Evolutionary conservation across 805 yeast species (phyloP).

Genomic region (Cyberlindnera misumaiensis): DNA sequence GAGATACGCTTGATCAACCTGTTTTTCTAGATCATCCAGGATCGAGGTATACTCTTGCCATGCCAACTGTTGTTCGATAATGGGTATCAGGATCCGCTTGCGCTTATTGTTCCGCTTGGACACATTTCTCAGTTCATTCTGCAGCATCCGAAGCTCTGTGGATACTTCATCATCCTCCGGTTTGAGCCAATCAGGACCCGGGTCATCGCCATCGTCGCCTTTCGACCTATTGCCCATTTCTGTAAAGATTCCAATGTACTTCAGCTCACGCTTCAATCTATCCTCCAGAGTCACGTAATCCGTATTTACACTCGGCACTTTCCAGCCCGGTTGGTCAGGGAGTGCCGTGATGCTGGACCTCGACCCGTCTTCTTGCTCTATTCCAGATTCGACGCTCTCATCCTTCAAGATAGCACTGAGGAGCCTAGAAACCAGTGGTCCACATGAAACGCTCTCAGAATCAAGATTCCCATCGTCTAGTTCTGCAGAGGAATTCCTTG

Average conservation of each 20-base stretch:
- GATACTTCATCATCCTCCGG: slow-evolving; percentile 94
- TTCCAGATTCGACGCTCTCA: slow-evolving; percentile 12
- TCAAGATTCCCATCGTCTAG: slow-evolving; percentile 59
- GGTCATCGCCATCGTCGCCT: slow-evolving; percentile 21
- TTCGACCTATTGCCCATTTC: slow-evolving; percentile 29
- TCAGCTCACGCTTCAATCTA: slow-evolving; percentile 76
- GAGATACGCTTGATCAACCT: slow-evolving; percentile 88
- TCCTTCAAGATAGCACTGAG: slow-evolving; percentile 70
- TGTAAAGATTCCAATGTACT: slow-evolving; percentile 85
- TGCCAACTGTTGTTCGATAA: slow-evolving; percentile 82
- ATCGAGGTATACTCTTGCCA: slow-evolving; percentile 92
- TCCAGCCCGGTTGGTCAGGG: slow-evolving; percentile 42
- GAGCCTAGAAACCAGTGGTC: slow-evolving; percentile 82
- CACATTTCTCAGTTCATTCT: slow-evolving; percentile 56
- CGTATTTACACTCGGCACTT: slow-evolving; percentile 36
- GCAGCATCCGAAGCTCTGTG: slow-evolving; percentile 71
- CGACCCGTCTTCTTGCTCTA: slow-evolving; percentile 21
- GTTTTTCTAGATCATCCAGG: slow-evolving; percentile 90
- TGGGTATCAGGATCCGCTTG: slow-evolving; percentile 58
- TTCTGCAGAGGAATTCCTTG: slow-evolving; percentile 55
- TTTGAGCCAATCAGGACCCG: slow-evolving; percentile 55
- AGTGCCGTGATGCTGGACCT: slow-evolving; percentile 22
- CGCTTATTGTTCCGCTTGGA: slow-evolving; percentile 59
- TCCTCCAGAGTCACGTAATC: slow-evolving; percentile 85
- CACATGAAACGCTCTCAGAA: slow-evolving; percentile 74